Evolutionary conservation across 2,329 filamentous ascomycete species (phyloP).

Genomic region (Erysiphe pulchra): DNA sequence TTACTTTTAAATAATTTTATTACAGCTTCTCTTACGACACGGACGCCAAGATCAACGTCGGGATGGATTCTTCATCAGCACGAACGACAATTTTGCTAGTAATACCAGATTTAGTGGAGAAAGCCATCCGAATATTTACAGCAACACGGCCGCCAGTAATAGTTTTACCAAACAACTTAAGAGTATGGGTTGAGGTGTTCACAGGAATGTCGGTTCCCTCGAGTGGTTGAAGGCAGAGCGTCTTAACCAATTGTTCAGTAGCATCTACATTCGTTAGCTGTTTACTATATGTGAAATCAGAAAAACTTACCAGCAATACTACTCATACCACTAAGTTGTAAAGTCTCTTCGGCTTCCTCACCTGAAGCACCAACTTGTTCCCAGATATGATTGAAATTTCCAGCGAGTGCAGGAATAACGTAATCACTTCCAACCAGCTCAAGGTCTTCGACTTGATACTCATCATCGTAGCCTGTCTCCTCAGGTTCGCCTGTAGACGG

Average conservation of each 20-base stretch:
- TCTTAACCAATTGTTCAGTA: slow-evolving; percentile 67
- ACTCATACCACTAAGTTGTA: slow-evolving; percentile 70
- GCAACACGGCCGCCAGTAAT: slow-evolving; percentile 75
- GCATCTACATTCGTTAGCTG: slow-evolving; percentile 34
- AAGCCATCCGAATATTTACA: slow-evolving; percentile 76
- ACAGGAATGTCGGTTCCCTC: slow-evolving; percentile 83
- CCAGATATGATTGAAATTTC: slow-evolving; percentile 91
- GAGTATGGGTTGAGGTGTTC: slow-evolving; percentile 70
- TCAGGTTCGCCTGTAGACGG: slow-evolving; percentile 83
- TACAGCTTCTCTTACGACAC: slow-evolving; percentile 25
- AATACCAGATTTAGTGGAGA: slow-evolving; percentile 72
- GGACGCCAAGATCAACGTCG: slow-evolving; percentile 58
- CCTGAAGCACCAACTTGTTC: slow-evolving; percentile 74
- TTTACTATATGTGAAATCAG: not conserved
- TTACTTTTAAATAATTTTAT: too few species aligned
- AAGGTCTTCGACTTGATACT: slow-evolving; percentile 89
- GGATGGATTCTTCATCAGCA: slow-evolving; percentile 80
- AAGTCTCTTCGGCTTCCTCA: slow-evolving; percentile 73
- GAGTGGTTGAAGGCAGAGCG: slow-evolving; percentile 72
- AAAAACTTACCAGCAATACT: slow-evolving; percentile 54
- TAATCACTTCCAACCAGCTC: slow-evolving; percentile 84
- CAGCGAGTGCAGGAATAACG: slow-evolving; percentile 74
- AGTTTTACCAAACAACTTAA: slow-evolving; percentile 92
- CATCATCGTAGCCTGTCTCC: slow-evolving; percentile 80
- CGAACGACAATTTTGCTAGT: slow-evolving; percentile 88